Base-by-base conservation (phyloP, 257 asterid species). In the Lycium barbarum region DNA sequence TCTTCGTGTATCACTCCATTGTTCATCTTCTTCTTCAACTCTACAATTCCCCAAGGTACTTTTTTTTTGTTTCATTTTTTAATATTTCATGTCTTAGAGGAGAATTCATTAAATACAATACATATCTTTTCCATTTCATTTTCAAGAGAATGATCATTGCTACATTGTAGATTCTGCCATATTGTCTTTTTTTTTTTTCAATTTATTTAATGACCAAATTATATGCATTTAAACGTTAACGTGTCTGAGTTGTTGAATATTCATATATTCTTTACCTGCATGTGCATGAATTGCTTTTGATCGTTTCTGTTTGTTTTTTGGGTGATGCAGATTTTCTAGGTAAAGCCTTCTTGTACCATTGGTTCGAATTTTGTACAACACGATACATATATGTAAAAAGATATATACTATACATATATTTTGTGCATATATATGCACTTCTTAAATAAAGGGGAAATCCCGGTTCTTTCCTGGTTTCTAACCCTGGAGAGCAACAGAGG, bases 1-100 rank as follows among this genome's bases (percentile, higher is more conserved):
- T 80, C 76, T 72, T 85, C 76, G 33, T 84, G 72, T 82, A 86
- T 80, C 81, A 90, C 88, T 86, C 92, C 92, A 87, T 87, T 85
- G 85, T 82, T 82, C 74, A 88, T 54, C 67, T 55, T 88, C 88
- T 65, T 72, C 74, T 85, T 80, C 66, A 84, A 74, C 71, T 82
- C 79, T 81, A 57, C 65, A 82, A 61, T 62, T 84, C 82, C 5
- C 26, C 49, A 13, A 89, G 93, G 91, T 90, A 67, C 83, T 85
- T 66, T 35, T 54, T 55, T 66, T 10, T 1, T 18, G 79, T 9
- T 17, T 55, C 67, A 63, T 51, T 35, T 62, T 54, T 33, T 80
- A 40, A 12, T n/a, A 61, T 80, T 79, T 61, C 58, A 68, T 2
- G 20, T 83, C 80, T 54, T 63, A 26, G 22, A 14, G 58, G 12